Evolutionary conservation across 2,329 filamentous ascomycete genomes (phyloP), one percentile per base, ranked within the genome.

Genomic region (Trichoderma atrobrunneum): DNA sequence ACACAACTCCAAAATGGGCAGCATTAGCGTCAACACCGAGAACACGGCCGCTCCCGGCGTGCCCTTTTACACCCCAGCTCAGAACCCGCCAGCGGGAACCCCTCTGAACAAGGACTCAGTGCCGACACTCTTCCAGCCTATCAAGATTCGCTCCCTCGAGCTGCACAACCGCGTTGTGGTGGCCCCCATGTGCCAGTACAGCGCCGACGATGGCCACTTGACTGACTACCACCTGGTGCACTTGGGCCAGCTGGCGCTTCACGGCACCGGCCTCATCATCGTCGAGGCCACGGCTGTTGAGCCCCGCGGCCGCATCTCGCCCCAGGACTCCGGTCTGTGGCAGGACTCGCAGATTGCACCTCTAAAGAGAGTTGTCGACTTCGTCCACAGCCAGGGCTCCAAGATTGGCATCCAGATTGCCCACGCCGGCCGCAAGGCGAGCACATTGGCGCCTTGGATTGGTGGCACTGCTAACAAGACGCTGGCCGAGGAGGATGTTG

Each of bases 141-240:
- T 90, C 74, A 84, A 80, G 71, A 87, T 89, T 75, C 86, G 88
- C 70, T 83, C 82, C 73, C 76, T 89, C 70, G 84, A 83, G 51
- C 81, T 90, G 28, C 81, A 83, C 73, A 90, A 90, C 81, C 87
- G 89, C 71, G 84, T 90, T 77, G 85, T 83, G 65, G 87, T 89
- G 63, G 85, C 86, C 67, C 89, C 89, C 71, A 90, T 91, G 88
- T 91, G 89, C 81, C 87, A 84, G 75, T 89, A 89, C 81, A 87
- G 85, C 30, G 85, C 87, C 73, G 78, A 85, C 61, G 81, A 88
- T 74, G 87, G 95, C 51, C 92, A 95, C 81, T 84, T 91, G 74
- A 95, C 92, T 2, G 87, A 92, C 79, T 97, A 90, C 88, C 94
- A 97, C 80, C 84, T 95, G 64, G 90, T 94, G 18, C 94, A 97